phyloP scores from a whole-genome alignment of 192 early-diverging fungal genomes.

The Oehlia diaphana region DNA sequence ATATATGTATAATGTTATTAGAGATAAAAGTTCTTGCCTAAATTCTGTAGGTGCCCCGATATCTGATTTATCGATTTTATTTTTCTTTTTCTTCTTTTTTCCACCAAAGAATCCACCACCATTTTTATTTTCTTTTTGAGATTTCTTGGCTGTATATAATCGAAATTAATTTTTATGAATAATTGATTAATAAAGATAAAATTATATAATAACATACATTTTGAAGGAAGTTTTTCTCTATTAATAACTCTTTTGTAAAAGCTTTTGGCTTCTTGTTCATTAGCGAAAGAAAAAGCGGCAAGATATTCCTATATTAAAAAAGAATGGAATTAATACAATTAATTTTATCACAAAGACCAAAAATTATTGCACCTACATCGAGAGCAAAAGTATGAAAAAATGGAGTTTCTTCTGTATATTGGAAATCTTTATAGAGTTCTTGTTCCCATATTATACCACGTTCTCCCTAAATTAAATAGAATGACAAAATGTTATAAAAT shows the following conservation, averaged over 20 bases:
- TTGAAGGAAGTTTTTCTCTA: slow-evolving; percentile 45
- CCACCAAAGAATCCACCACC: slow-evolving; percentile 34
- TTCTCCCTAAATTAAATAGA: slow-evolving; percentile 36
- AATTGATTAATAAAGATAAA: slow-evolving; percentile 20
- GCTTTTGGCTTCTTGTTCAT: slow-evolving; percentile 62
- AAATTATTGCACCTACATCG: slow-evolving; percentile 47
- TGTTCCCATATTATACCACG: slow-evolving; percentile 77
- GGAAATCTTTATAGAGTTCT: slow-evolving; percentile 74
- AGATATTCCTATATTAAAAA: slow-evolving; percentile 46
- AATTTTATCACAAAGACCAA: background rate
- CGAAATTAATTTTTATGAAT: slow-evolving; percentile 16
- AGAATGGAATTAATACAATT: background rate
- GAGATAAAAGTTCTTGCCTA: slow-evolving; percentile 24
- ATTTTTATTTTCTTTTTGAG: slow-evolving; percentile 45
- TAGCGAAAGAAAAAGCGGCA: slow-evolving; percentile 72
- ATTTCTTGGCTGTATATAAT: slow-evolving; percentile 28
- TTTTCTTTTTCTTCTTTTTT: slow-evolving; percentile 47
- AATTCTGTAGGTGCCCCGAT: slow-evolving; percentile 59
- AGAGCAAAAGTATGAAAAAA: slow-evolving; percentile 74
- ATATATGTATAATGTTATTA: too few relatives aligned
- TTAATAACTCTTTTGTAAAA: slow-evolving; percentile 66
- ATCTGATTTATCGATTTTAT: slow-evolving; percentile 61
- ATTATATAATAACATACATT: slow-evolving; percentile 27
- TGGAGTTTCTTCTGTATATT: slow-evolving; percentile 57
- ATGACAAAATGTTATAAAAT: background rate